Conservation (phyloP, 2,329 filamentous ascomycete species). For the Onygena corvina region DNA sequence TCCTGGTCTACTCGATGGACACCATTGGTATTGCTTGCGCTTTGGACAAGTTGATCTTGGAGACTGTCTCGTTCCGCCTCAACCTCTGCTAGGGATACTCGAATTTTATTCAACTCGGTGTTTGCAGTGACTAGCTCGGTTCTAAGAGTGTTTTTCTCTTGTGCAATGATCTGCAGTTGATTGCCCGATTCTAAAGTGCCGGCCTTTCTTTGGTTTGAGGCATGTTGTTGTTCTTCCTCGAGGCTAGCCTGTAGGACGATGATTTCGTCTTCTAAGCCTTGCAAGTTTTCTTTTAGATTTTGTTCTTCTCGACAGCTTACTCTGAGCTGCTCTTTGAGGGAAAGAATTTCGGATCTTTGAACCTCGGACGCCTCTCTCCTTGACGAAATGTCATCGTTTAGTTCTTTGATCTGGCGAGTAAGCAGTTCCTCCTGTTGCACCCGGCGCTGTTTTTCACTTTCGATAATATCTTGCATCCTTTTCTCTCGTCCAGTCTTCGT, state of each 20-base stretch:
- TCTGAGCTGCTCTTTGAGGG: constrained; percentile 57
- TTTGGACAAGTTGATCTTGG: constrained; percentile 46
- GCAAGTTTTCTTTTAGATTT: constrained; percentile 51
- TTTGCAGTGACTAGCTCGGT: constrained; percentile 50
- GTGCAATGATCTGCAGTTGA: constrained; percentile 45
- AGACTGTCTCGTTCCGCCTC: constrained; percentile 57
- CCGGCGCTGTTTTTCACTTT: constrained; percentile 61
- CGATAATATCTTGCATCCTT: constrained; percentile 54
- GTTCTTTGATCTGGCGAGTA: constrained; percentile 59
- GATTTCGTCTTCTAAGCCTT: constrained; percentile 63
- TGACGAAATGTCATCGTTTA: constrained; percentile 58
- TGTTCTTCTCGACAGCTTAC: constrained; percentile 53
- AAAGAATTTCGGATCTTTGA: constrained; percentile 53
- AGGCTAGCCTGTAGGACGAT: constrained; percentile 56
- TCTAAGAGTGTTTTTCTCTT: constrained; percentile 52
- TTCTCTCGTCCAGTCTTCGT: constrained; percentile 55
- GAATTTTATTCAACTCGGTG: constrained; percentile 49
- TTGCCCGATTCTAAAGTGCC: constrained; percentile 48
- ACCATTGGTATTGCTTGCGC: constrained; percentile 45
- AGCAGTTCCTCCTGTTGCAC: constrained; percentile 58
- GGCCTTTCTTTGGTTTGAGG: constrained; percentile 45
- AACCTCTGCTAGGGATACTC: constrained; percentile 44
- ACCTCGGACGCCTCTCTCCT: constrained; percentile 55
- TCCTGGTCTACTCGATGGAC: constrained; percentile 55
- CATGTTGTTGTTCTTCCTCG: constrained; percentile 53